Base-by-base conservation (phyloP, 108 stramenopile genomes). In the Cyclotella choctawhatcheeana region DNA sequence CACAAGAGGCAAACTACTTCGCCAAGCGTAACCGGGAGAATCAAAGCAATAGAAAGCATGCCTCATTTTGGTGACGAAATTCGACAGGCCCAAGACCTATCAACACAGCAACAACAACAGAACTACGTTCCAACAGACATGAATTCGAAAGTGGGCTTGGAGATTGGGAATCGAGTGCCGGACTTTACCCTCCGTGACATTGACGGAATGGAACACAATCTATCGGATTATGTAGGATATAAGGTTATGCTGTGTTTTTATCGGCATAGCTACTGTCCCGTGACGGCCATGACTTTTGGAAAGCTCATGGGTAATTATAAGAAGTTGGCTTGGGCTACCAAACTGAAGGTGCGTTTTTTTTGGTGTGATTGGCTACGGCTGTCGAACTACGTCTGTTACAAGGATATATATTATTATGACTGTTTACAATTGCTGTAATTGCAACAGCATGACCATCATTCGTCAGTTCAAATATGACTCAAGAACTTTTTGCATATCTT, bases 211-310 rank as follows among this genome's bases (percentile, higher is more conserved):
- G 12, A 20, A 18, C 53, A 67, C 21, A 50, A 56, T 27, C 54
- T 74, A 4, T 74, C 73, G 5, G 64, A 66, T 29, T 74, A 56
- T 43, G 53, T 60, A 5, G 73, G 73, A 14, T 32, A 8, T 16
- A 74, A 74, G 64, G 29, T 74, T 7, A 66, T 74, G 34, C 52
- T 74, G 10, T 74, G 65, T 44, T 74, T 74, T 29, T 74, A 67
- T 40, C 29, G 66, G 5, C 55, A 67, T 35, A 44, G 59, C 34
- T 52, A 30, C 27, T 74, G 73, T 27, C 73, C 65, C 5, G 30
- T 56, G 8, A 35, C 51, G 13, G 66, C 66, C 5, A 40, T 67
- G 53, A 58, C 31, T 2, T 31, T 69, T 34, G 32, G 18, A 31
- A 48, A 64, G 29, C 33, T 71, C 5, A 71, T 71, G 32, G 71